Base-by-base conservation (phyloP, 306 rosid species). In the Hippophae gyantsensis region DNA sequence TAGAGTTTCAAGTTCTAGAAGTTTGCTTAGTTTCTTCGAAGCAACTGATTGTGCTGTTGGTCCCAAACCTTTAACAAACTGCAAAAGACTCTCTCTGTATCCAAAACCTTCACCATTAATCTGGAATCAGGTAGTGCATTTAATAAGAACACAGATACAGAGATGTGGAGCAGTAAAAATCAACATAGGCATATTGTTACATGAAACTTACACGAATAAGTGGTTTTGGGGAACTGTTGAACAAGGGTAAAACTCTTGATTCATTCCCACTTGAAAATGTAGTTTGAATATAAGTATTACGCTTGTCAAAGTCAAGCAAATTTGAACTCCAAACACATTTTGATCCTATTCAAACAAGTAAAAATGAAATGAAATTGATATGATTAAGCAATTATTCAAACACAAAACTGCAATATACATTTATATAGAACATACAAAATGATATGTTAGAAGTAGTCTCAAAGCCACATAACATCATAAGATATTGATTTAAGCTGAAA, bases 41-140 rank as follows among this genome's bases (percentile, higher is more conserved):
- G 71, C 74, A 26, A 62, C 43, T 64, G 6, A 58, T 44, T 49
- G 70, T 13, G 74, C 71, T 27, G 54, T 54, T 63, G 74, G 81
- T 59, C 81, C 81, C 77, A 76, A 68, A 40, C 38, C 46, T 60
- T 68, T 56, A 45, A 13, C 58, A 63, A 65, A 72, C 8, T 11
- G 45, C 65, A 64, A 14, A 11, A 72, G 68, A 57, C 77, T 72
- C 52, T 64, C 61, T 60, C 47, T 50, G 66, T 63, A 72, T 51
- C 71, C 64, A 45, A 11, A 38, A 6, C 51, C 64, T 32, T 12
- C 65, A 14, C 49, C 13, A 13, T 25, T 62, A 8, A 23, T 6
- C 77, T 71, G 42, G 71, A 58, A 42, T 7, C 43, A 13, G 10
- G 13, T 11, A 48, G 1, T 9, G 13, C 1, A 10, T 9, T 48